These are phyloP conservation scores for Tuber magnatum DNA, from an alignment of 495 filamentous ascomycete species.

Conservation along the genomic window DNA sequence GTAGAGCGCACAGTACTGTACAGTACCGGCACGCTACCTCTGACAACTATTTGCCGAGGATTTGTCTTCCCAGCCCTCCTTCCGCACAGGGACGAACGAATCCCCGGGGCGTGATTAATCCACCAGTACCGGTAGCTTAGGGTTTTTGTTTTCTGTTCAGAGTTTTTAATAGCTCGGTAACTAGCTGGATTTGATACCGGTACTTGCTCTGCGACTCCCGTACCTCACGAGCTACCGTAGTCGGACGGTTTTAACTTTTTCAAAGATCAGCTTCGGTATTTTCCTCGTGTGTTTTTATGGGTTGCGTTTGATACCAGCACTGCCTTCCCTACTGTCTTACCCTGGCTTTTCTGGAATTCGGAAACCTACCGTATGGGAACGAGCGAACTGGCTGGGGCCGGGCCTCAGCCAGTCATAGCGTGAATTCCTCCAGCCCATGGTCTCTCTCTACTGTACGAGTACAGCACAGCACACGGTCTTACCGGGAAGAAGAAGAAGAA, in stretches of 20 bases:
- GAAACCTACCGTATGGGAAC: neutral
- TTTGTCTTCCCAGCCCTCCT: neutral
- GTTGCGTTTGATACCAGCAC: neutral
- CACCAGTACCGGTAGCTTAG: neutral
- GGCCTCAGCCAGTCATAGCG: neutral
- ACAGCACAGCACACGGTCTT: neutral
- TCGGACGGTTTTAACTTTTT: neutral
- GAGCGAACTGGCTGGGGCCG: neutral
- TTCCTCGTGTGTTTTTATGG: neutral
- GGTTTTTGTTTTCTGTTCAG: neutral
- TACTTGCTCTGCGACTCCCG: neutral
- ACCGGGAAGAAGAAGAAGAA: neutral
- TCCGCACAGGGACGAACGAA: neutral
- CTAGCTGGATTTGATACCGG: conserved; percentile 1
- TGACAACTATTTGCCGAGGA: neutral
- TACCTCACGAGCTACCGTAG: neutral
- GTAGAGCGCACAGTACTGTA: too few species aligned
- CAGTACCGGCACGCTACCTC: neutral
- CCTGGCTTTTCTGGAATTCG: neutral
- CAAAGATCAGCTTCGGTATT: neutral
- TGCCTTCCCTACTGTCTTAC: neutral
- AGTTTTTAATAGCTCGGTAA: conserved; percentile 2
- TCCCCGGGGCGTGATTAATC: neutral
- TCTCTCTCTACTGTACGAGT: neutral
- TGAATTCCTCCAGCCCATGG: neutral